Base-by-base conservation (phyloP, 192 early-diverging fungal species). In the Rhizophagus prolifer region DNA sequence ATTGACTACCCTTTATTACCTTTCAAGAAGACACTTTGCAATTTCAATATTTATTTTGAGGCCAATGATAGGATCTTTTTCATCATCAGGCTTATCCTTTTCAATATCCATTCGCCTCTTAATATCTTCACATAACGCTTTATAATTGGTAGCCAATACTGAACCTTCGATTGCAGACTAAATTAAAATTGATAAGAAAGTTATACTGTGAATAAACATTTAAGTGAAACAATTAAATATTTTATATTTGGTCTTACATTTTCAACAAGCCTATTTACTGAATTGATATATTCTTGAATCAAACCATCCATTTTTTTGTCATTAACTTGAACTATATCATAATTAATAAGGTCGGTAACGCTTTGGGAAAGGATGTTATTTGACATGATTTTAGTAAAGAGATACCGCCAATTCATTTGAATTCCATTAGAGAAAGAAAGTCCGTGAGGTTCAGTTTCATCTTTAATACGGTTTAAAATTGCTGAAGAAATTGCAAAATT, bases 31-130 rank as follows among this genome's bases (percentile, higher is more conserved):
- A 25, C 59, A 61, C 9, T 23, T 23, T 0, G 59, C 59, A 61
- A 61, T 61, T 26, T 61, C 59, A 61, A 61, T 61, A 61, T 61
- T 61, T 23, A 61, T 61, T 61, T 61, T 61, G 59, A 61, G 21
- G 5, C 59, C 59, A 61, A 61, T 61, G 9, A n/a, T 23, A n/a
- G 59, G 59, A 61, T 61, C 59, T 61, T 26, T 61, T 25, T 61
- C 59, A 25, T 61, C 25, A 23, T 23, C 12, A 61, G 59, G n/a
- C 7, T 61, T 61, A 2, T 61, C 1, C 0, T 8, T 61, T 61
- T 61, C 59, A 61, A 61, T 61, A 61, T 61, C 59, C n/a, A 61
- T 61, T 61, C 59, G 59, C 12, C 59, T 61, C 59, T 61, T 61
- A 61, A 61, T 3, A 25, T 61, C 59, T 61, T 61, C 59, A 61